These are phyloP conservation scores for Penicillium sp. DNA, from an alignment of 2,329 filamentous ascomycete species.

Conservation along the genomic window DNA sequence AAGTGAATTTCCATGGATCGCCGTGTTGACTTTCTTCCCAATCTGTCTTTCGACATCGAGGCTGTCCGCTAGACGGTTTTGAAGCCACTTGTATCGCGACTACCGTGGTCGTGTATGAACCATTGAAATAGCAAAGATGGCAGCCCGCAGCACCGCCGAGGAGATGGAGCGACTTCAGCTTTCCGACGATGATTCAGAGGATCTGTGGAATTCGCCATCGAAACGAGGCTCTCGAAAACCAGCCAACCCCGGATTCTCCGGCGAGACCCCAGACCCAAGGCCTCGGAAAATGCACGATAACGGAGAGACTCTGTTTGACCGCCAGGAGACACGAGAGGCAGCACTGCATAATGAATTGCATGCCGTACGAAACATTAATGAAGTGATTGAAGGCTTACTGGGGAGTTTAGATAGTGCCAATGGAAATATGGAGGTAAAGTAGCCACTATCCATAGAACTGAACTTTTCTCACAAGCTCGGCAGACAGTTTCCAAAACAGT, in stretches of 20 bases:
- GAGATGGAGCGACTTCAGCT: constrained; percentile 49
- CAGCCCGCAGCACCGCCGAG: constrained; percentile 38
- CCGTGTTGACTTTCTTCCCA: constrained; percentile 14
- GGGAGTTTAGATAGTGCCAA: constrained; percentile 44
- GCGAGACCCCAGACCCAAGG: constrained; percentile 26
- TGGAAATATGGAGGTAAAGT: constrained; percentile 46
- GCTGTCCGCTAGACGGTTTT: too few species aligned
- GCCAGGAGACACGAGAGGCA: constrained; percentile 64
- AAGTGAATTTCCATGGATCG: constrained; percentile 7
- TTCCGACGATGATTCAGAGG: constrained; percentile 52
- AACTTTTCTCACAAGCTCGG: not conserved
- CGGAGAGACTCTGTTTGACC: constrained; percentile 52
- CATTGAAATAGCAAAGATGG: too few species aligned
- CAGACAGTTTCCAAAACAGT: constrained; percentile 82
- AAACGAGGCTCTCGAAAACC: constrained; percentile 31
- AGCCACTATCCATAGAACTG: not conserved
- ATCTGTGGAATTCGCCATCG: constrained; percentile 55
- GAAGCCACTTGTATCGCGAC: too few species aligned
- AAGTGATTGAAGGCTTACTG: constrained; percentile 63
- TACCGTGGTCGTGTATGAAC: not conserved
- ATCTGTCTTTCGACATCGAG: constrained; percentile 9
- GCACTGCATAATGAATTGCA: constrained; percentile 72
- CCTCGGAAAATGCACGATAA: constrained; percentile 39
- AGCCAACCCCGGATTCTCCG: constrained; percentile 31
- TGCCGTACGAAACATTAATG: constrained; percentile 78